These are phyloP conservation scores for Sugiyamaella americana DNA, from an alignment of 805 yeast genomes.

Conservation along the genomic window DNA sequence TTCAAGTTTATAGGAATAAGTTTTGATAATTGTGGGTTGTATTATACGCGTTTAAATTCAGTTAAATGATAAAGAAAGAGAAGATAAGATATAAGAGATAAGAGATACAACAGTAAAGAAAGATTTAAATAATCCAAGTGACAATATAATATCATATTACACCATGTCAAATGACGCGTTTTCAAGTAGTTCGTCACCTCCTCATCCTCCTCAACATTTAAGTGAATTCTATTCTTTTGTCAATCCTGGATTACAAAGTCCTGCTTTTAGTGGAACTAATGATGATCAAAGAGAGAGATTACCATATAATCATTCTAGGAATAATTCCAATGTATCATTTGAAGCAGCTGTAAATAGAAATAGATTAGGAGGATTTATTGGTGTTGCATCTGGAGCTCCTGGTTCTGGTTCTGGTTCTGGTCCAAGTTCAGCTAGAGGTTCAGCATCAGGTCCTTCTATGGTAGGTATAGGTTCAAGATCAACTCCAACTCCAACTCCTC, in stretches of 20 bases:
- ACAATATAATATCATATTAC: too few relatives aligned
- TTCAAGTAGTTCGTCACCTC: not conserved
- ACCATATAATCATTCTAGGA: not conserved
- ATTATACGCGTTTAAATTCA: too few relatives aligned
- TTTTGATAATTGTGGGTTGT: too few relatives aligned
- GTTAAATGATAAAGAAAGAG: too few relatives aligned
- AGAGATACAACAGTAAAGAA: too few relatives aligned
- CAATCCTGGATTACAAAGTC: slow-evolving; percentile 8
- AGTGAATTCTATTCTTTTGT: slow-evolving; percentile 55
- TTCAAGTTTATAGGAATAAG: too few relatives aligned
- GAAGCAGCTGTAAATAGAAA: not conserved
- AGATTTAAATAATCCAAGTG: too few relatives aligned
- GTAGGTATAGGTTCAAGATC: not conserved
- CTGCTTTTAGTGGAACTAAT: slow-evolving; percentile 4
- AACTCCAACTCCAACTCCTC: not conserved
- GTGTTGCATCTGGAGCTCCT: not conserved
- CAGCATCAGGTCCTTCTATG: not conserved
- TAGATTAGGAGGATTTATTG: not conserved
- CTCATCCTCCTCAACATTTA: slow-evolving; percentile 41
- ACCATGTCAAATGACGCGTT: too few relatives aligned
- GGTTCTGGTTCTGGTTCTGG: not conserved
- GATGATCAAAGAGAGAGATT: not conserved
- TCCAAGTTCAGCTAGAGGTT: not conserved
- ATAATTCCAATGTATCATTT: not conserved
- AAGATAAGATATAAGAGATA: too few relatives aligned